Evolutionary conservation across 441 rosid genomes (phyloP).

Genomic region (Breynia disticha): DNA sequence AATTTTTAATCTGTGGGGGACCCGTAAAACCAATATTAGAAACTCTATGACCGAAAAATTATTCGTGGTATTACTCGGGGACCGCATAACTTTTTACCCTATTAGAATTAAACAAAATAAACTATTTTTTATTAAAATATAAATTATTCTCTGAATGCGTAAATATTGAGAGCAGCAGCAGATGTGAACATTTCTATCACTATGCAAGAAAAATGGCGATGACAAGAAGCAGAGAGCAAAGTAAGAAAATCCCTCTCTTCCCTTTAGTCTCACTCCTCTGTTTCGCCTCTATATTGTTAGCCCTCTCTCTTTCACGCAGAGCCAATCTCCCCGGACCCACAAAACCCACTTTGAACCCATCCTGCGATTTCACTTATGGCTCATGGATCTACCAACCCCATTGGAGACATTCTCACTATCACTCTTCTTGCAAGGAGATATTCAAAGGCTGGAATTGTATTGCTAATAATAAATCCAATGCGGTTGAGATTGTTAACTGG

Average conservation of each 20-base stretch:
- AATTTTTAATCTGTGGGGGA: too few species aligned
- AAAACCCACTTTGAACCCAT: not conserved
- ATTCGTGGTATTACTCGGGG: too few species aligned
- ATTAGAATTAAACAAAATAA: too few species aligned
- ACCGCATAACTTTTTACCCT: too few species aligned
- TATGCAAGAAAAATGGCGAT: not conserved
- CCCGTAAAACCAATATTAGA: too few species aligned
- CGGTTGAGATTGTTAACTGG: slow-evolving; percentile 48
- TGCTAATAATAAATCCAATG: slow-evolving; percentile 58
- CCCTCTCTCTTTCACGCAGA: slow-evolving; percentile 43
- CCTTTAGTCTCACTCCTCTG: slow-evolving; percentile 58
- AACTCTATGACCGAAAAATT: too few species aligned
- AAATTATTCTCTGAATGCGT: too few species aligned
- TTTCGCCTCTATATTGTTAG: slow-evolving; percentile 52
- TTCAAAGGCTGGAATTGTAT: slow-evolving; percentile 93
- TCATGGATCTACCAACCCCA: slow-evolving; percentile 73
- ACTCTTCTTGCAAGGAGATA: slow-evolving; percentile 69
- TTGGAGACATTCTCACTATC: slow-evolving; percentile 37
- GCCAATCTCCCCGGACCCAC: slow-evolving; percentile 16
- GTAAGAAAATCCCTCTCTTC: slow-evolving; percentile 39
- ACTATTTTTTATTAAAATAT: too few species aligned
- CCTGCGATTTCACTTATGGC: slow-evolving; percentile 68
- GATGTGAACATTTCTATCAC: too few species aligned
- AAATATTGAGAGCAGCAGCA: too few species aligned
- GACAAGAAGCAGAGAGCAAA: slow-evolving; percentile 12